phyloP scores from a whole-genome alignment of 148 eudicot species.

The Drosera capensis region DNA sequence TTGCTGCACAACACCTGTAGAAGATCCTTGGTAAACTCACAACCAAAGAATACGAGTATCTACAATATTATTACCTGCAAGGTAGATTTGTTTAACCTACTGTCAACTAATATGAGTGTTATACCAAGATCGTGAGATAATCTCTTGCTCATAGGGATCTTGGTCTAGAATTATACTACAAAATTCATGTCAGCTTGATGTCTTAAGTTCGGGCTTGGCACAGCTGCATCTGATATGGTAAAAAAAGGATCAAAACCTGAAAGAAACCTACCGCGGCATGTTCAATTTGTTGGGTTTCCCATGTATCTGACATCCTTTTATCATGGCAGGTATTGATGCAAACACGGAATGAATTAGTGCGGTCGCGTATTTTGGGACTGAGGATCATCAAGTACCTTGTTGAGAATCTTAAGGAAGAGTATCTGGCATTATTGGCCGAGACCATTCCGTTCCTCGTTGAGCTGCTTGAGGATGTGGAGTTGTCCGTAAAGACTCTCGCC shows the following conservation, averaged over 20 bases:
- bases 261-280: neutral
- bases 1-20: too few relatives aligned
- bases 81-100: too few relatives aligned
- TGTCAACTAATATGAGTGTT: too few relatives aligned
- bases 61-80: too few relatives aligned
- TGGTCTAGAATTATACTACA: too few relatives aligned
- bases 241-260: neutral
- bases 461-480: constrained; percentile 80
- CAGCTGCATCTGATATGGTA: too few relatives aligned
- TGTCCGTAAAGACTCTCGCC: constrained; percentile 68
- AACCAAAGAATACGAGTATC: too few relatives aligned
- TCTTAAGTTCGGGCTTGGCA: too few relatives aligned
- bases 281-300: constrained; percentile 2
- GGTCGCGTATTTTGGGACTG: constrained; percentile 62
- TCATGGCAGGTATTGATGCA: constrained; percentile 74
- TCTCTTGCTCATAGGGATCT: too few relatives aligned
- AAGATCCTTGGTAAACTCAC: too few relatives aligned
- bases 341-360: constrained; percentile 64
- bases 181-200: too few relatives aligned
- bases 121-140: too few relatives aligned
- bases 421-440: constrained; percentile 63
- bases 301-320: neutral
- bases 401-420: constrained; percentile 80
- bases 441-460: constrained; percentile 93
- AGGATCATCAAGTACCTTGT: constrained; percentile 57